phyloP scores from a whole-genome alignment of 495 filamentous ascomycete genomes.

The Neohortaea acidophila region DNA sequence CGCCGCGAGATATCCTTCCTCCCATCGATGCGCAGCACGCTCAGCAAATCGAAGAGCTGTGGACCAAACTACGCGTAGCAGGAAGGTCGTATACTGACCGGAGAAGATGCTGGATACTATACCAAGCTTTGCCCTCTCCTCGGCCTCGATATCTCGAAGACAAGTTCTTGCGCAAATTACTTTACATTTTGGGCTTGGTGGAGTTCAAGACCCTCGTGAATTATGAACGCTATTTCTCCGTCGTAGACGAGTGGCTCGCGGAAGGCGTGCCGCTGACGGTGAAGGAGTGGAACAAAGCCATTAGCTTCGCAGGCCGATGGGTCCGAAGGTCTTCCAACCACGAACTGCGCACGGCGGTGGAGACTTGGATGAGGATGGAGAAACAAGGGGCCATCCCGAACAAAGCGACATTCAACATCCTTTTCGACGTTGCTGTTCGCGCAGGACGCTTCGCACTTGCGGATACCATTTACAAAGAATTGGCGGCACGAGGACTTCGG shows the following conservation, averaged over 20 bases:
- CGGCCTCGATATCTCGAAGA: constrained; percentile 49
- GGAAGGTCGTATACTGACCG: constrained; percentile 24
- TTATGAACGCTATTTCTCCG: constrained; percentile 59
- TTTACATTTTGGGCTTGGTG: constrained; percentile 51
- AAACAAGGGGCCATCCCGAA: constrained; percentile 29
- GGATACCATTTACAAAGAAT: constrained; percentile 70
- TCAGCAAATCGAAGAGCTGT: not conserved
- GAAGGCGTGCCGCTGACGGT: constrained; percentile 46
- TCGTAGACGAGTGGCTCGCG: constrained; percentile 68
- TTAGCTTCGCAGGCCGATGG: constrained; percentile 60
- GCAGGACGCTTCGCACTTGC: constrained; percentile 67
- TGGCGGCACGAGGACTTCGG: constrained; percentile 46
- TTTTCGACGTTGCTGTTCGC: constrained; percentile 79
- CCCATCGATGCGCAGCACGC: constrained; percentile 7
- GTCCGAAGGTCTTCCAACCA: constrained; percentile 43
- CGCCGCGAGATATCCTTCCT: constrained; percentile 2
- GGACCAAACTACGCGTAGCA: not conserved
- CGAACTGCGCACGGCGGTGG: constrained; percentile 57
- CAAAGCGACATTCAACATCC: constrained; percentile 71
- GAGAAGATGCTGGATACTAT: constrained; percentile 45
- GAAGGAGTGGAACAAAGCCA: constrained; percentile 67
- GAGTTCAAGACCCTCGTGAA: constrained; percentile 35
- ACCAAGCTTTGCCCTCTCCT: constrained; percentile 46
- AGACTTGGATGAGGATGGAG: constrained; percentile 85
- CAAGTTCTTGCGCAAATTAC: constrained; percentile 43